These are phyloP conservation scores for Candida pseudofarinosa DNA, from an alignment of 805 yeast species.

Conservation along the genomic window DNA sequence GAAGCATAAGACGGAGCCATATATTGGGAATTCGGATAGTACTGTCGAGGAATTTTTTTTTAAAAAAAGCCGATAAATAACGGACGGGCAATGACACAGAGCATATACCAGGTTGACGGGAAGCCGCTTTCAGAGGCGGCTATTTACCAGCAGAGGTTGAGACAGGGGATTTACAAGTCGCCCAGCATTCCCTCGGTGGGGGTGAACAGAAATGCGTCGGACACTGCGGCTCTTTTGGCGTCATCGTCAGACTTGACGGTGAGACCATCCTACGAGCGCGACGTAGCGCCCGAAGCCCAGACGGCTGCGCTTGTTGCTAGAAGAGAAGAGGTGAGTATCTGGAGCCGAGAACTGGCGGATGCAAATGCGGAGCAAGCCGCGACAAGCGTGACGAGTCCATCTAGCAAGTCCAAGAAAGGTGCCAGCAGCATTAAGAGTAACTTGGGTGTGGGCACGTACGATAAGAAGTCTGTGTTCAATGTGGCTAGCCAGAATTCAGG, in stretches of 20 bases:
- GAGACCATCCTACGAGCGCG: slow-evolving; percentile 57
- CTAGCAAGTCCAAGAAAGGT: not conserved
- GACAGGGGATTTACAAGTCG: slow-evolving; percentile 61
- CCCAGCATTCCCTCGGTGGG: slow-evolving; percentile 49
- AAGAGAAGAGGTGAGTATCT: slow-evolving; percentile 41
- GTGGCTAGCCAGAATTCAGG: slow-evolving; percentile 39
- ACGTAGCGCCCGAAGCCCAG: slow-evolving; percentile 59
- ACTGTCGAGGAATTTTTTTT: no score
- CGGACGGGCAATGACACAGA: slow-evolving; percentile 28
- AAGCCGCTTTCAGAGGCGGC: slow-evolving; percentile 74
- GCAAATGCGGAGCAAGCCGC: slow-evolving; percentile 51
- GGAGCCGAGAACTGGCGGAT: slow-evolving; percentile 44
- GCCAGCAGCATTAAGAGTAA: not conserved
- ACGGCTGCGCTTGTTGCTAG: slow-evolving; percentile 54
- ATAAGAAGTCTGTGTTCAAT: slow-evolving; percentile 26
- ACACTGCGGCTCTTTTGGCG: slow-evolving; percentile 74
- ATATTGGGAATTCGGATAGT: no score
- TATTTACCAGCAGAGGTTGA: slow-evolving; percentile 66
- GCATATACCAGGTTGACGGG: slow-evolving; percentile 64
- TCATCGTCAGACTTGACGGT: slow-evolving; percentile 61
- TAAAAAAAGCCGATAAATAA: no score
- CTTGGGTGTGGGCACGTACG: slow-evolving; percentile 4
- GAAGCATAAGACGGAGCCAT: no score
- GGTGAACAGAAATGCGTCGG: slow-evolving; percentile 65
- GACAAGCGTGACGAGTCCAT: slow-evolving; percentile 13